Evolutionary conservation across 306 rosid genomes (phyloP).

Genomic region (Cicer judaicum): DNA sequence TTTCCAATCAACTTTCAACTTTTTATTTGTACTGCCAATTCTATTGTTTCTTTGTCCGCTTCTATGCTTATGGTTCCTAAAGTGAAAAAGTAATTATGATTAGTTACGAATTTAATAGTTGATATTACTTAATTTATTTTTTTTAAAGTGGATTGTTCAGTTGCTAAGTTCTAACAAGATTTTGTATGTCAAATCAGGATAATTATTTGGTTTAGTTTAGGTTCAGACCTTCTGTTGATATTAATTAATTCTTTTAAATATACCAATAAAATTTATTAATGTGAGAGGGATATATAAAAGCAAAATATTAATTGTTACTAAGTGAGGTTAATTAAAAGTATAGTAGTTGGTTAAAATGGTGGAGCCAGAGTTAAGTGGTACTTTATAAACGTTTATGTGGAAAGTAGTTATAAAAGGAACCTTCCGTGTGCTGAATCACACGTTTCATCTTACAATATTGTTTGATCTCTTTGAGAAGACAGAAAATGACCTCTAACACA

Average conservation of each 20-base stretch:
- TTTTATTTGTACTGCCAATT: not conserved
- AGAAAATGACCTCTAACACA: slow-evolving; percentile 51
- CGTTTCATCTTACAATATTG: slow-evolving; percentile 42
- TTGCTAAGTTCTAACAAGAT: too few species aligned
- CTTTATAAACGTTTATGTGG: slow-evolving; percentile 22
- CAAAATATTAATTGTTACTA: not conserved
- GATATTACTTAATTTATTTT: too few species aligned
- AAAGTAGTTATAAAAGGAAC: slow-evolving; percentile 44
- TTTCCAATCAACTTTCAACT: not conserved
- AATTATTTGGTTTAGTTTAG: not conserved
- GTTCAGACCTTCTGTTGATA: not conserved
- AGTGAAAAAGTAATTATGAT: too few species aligned
- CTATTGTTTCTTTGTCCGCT: too few species aligned
- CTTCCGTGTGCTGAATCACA: slow-evolving; percentile 44
- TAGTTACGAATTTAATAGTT: too few species aligned
- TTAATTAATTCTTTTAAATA: not conserved
- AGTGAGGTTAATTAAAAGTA: not conserved
- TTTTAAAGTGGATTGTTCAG: too few species aligned
- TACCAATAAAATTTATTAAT: not conserved
- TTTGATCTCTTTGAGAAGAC: slow-evolving; percentile 46
- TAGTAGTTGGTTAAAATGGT: not conserved
- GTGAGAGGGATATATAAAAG: not conserved
- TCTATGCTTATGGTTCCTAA: too few species aligned
- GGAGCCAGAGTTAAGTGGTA: slow-evolving; percentile 26
- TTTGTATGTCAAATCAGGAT: too few species aligned